phyloP scores from a whole-genome alignment of 2,329 filamentous ascomycete species.

The Nigrograna mackinnonii region DNA sequence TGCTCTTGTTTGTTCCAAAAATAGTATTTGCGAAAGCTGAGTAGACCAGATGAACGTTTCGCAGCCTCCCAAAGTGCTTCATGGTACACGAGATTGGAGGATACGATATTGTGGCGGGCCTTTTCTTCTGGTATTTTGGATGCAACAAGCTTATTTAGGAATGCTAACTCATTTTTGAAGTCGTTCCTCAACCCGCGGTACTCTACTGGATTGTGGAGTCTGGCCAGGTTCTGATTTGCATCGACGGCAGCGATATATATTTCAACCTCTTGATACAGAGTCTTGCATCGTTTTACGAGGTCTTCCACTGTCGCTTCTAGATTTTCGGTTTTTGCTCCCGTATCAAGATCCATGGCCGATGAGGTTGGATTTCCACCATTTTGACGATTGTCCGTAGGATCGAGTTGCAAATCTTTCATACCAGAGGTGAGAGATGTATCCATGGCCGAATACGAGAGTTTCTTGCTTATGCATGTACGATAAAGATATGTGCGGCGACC shows the following conservation, averaged over 20 bases:
- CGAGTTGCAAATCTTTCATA: too few relatives aligned
- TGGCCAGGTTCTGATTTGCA: constrained; percentile 30
- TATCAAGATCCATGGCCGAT: too few relatives aligned
- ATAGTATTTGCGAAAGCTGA: constrained; percentile 53
- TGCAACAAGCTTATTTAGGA: constrained; percentile 26
- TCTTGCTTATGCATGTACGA: too few relatives aligned
- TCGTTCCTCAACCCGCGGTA: constrained; percentile 36
- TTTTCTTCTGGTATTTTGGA: constrained; percentile 28
- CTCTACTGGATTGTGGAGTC: constrained; percentile 41
- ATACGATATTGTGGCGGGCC: constrained; percentile 60
- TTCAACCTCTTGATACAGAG: constrained; percentile 46
- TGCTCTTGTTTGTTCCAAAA: constrained; percentile 35
- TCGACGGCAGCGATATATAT: constrained; percentile 40
- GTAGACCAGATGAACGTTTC: constrained; percentile 60
- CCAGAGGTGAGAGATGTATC: too few relatives aligned
- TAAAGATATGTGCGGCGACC: too few relatives aligned
- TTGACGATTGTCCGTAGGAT: too few relatives aligned
- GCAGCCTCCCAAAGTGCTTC: constrained; percentile 66
- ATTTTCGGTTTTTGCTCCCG: too few relatives aligned
- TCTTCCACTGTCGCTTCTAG: constrained; percentile 28
- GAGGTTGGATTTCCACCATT: too few relatives aligned
- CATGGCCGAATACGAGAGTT: too few relatives aligned
- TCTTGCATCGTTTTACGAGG: constrained; percentile 42
- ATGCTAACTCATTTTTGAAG: constrained; percentile 38
- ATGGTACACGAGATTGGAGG: constrained; percentile 69